These are phyloP conservation scores for Baeospora myosura DNA, from an alignment of 1,284 basidiomycete genomes.

Conservation along the genomic window DNA sequence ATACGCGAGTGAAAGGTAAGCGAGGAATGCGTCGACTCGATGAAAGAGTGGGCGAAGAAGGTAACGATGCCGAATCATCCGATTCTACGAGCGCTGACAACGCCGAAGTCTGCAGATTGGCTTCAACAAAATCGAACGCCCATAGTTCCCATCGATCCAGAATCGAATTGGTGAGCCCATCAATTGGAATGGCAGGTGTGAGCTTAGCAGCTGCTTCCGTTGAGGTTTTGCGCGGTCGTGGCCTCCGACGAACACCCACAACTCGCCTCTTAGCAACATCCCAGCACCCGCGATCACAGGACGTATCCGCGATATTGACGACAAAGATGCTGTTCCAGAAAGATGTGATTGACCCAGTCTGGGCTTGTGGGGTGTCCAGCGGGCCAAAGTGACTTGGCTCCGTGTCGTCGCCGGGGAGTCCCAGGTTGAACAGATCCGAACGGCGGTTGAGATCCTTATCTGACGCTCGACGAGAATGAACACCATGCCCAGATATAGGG, in stretches of 20 bases:
- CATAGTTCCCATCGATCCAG: slow-evolving; percentile 77
- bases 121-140: slow-evolving; percentile 55
- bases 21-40: slow-evolving; percentile 33
- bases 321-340: slow-evolving; percentile 52
- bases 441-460: slow-evolving; percentile 55
- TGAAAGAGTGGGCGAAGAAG: slow-evolving; percentile 17
- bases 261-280: slow-evolving; percentile 46
- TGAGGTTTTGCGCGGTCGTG: slow-evolving; percentile 33
- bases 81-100: slow-evolving; percentile 36
- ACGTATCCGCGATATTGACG: slow-evolving; percentile 46
- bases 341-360: slow-evolving; percentile 26
- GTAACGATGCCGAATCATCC: slow-evolving; percentile 16
- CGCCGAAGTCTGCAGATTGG: slow-evolving; percentile 40
- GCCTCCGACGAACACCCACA: slow-evolving; percentile 59
- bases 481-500: slow-evolving; percentile 71
- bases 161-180: slow-evolving; percentile 52
- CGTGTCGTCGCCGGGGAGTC: slow-evolving; percentile 42
- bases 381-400: slow-evolving; percentile 27
- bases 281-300: slow-evolving; percentile 71
- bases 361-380: slow-evolving; percentile 33
- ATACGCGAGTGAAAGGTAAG: slow-evolving; percentile 71
- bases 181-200: slow-evolving; percentile 17
- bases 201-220: slow-evolving; percentile 11
- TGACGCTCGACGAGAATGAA: slow-evolving; percentile 61
- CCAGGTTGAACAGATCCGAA: slow-evolving; percentile 43